phyloP scores from a whole-genome alignment of 2,329 filamentous ascomycete genomes.

The Colletotrichum sp. region DNA sequence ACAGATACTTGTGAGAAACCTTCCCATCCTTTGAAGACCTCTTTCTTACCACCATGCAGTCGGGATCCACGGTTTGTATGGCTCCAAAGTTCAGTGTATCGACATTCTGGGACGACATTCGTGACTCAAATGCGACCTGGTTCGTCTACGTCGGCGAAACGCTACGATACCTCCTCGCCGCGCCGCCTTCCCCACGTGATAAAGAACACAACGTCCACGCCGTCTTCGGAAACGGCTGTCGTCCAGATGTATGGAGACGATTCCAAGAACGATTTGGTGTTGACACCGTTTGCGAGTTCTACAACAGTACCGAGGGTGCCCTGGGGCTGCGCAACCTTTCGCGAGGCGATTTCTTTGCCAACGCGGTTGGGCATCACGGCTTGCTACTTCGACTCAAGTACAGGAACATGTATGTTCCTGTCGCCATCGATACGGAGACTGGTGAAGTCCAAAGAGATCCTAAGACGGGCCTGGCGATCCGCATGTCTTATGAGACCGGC shows the following conservation, averaged over 20 bases:
- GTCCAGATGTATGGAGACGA: slow-evolving; percentile 71
- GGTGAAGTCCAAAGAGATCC: slow-evolving; percentile 70
- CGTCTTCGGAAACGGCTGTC: slow-evolving; percentile 71
- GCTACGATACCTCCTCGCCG: slow-evolving; percentile 73
- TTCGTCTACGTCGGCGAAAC: slow-evolving; percentile 84
- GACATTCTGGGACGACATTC: slow-evolving; percentile 75
- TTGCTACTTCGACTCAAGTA: slow-evolving; percentile 58
- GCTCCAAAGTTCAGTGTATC: slow-evolving; percentile 71
- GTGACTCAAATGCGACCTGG: slow-evolving; percentile 69
- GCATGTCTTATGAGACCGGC: slow-evolving; percentile 68
- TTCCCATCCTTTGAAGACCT: slow-evolving; percentile 28
- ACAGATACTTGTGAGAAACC: slow-evolving; percentile 56
- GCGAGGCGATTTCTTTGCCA: slow-evolving; percentile 65
- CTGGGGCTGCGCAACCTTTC: slow-evolving; percentile 66
- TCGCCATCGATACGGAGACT: slow-evolving; percentile 71
- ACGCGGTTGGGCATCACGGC: slow-evolving; percentile 75
- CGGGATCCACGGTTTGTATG: slow-evolving; percentile 62
- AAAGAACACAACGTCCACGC: slow-evolving; percentile 60
- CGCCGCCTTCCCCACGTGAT: slow-evolving; percentile 67
- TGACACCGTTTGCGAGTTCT: slow-evolving; percentile 72
- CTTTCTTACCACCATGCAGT: not conserved
- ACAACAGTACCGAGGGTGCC: slow-evolving; percentile 78
- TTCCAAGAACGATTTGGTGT: slow-evolving; percentile 57
- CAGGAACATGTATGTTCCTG: slow-evolving; percentile 65
- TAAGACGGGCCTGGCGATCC: slow-evolving; percentile 69